Evolutionary conservation across 2,329 filamentous ascomycete species (phyloP), one percentile per base, ranked within the genome.

Genomic region (Neocucurbitaria cava): DNA sequence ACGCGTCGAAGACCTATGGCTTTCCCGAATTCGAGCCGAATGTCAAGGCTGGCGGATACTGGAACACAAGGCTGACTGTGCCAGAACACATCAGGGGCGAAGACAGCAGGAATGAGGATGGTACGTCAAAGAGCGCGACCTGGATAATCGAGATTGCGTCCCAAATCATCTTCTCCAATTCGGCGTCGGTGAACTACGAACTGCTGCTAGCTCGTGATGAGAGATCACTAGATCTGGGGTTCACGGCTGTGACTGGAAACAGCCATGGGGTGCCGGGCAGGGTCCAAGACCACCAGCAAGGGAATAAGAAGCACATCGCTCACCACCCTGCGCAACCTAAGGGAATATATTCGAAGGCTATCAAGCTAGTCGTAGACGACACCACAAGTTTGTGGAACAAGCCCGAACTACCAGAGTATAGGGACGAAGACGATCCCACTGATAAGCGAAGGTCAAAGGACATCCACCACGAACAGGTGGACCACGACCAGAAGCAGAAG

Each of bases 141-240:
- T 99, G 95, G 95, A 82, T 97, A 49, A 86, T 99, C 41, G 95
- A 99, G 77, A 86, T 99, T 40, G 82, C 91, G 33, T 96, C 92
- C 15, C 95, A 99, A 76, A 90, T 98, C 58, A 87, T 99, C 43
- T 99, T 99, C 74, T 98, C 95, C 2, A 87, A 85, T 24, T 92
- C 90, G 28, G 95, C 93, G 1, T 88, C 89, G 11, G 94, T 98
- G 3, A 87, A 89, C 62, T 99, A 91, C 73, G 95, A 99, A 74
- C 76, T 99, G 21, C 77, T 96, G 31, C 82, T 99, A 28, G 91
- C 91, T 24, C 85, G 94, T 49, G 94, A 99, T 72, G 87, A 92
- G 71, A 90, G 91, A 71, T 95, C 91, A 38, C 76, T 96, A 41
- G 89, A 87, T 53, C 77, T 93, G 18, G 89, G 84, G 18, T 83